These are phyloP conservation scores for Lichtheimia ramosa DNA, from an alignment of 371 early-diverging fungal genomes.

Conservation along the genomic window DNA sequence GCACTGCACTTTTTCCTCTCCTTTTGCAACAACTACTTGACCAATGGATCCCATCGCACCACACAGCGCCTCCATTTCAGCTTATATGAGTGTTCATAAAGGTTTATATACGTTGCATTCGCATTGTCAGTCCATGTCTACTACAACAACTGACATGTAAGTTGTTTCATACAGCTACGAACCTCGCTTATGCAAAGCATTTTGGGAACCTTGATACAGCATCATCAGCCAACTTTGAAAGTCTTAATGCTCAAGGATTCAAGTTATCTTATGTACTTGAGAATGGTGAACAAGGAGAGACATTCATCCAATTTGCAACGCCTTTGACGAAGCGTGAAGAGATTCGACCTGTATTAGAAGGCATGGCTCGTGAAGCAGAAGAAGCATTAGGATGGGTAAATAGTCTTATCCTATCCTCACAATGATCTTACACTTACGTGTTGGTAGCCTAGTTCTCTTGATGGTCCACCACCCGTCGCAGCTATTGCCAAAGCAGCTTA, in stretches of 20 bases:
- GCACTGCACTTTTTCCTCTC: too few relatives aligned
- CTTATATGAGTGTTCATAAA: conserved; percentile 47
- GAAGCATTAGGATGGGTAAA: conserved; percentile 38
- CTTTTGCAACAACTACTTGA: too few relatives aligned
- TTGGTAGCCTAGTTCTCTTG: conserved; percentile 37
- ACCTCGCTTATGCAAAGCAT: conserved; percentile 44
- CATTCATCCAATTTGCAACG: conserved; percentile 30
- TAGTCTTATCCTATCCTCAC: background rate
- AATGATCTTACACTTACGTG: background rate
- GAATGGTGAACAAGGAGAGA: conserved; percentile 18
- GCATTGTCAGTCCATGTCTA: too few relatives aligned
- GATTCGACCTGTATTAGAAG: conserved; percentile 43
- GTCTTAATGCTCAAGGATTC: conserved; percentile 31
- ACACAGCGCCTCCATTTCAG: conserved; percentile 38
- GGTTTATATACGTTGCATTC: conserved; percentile 13
- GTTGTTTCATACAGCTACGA: conserved; percentile 26
- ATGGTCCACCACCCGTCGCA: conserved; percentile 39
- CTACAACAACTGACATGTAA: background rate
- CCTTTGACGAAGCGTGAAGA: conserved; percentile 40
- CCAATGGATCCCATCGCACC: conserved; percentile 39
- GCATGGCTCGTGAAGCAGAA: conserved; percentile 52
- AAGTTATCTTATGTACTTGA: conserved; percentile 21
- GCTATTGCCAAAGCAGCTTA: conserved; percentile 44
- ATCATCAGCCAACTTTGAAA: conserved; percentile 37
- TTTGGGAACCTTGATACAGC: conserved; percentile 31